Percentiles rank a stretch among this genome's conserved stretches.
phyloP scores from a whole-genome alignment of 177 flowering plant species.

The Vitis hybrid region DNA sequence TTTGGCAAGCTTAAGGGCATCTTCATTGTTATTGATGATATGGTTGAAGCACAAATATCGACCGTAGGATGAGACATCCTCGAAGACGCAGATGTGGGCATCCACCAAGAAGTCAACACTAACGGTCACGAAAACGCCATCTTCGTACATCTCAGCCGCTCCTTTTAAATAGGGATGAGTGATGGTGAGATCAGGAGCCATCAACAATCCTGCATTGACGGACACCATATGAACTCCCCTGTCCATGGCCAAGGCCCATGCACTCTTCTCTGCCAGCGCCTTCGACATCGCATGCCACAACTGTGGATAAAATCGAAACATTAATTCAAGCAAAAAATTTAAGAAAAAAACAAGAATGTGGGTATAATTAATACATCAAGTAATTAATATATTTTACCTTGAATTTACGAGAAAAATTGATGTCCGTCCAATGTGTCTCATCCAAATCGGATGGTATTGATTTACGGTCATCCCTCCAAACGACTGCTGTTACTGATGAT shows the following conservation, averaged over 20 bases:
- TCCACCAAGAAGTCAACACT: conserved; percentile 60
- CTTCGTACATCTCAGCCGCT: conserved; percentile 89
- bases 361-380: too few relatives aligned
- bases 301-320: conserved; percentile 25
- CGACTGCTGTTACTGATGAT: conserved; percentile 71
- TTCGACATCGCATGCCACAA: conserved; percentile 85
- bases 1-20: conserved; percentile 56
- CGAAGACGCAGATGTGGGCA: conserved; percentile 71
- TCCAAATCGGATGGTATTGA: conserved; percentile 32
- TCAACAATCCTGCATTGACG: conserved; percentile 63
- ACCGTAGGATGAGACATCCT: conserved; percentile 67
- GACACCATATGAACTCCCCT: conserved; percentile 74
- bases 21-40: conserved; percentile 48
- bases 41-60: conserved; percentile 82
- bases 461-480: conserved; percentile 56
- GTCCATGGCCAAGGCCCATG: conserved; percentile 94
- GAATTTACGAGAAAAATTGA: conserved; percentile 53
- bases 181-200: conserved; percentile 46
- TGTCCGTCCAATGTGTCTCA: conserved; percentile 76
- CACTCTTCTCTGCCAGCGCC: conserved; percentile 79
- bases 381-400: conserved; percentile 16
- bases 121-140: conserved; percentile 72
- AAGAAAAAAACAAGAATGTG: too few relatives aligned
- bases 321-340: neutral
- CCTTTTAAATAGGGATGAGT: conserved; percentile 69